Conservation (phyloP, 2,329 filamentous ascomycete genomes). For the Penicillium decumbens region DNA sequence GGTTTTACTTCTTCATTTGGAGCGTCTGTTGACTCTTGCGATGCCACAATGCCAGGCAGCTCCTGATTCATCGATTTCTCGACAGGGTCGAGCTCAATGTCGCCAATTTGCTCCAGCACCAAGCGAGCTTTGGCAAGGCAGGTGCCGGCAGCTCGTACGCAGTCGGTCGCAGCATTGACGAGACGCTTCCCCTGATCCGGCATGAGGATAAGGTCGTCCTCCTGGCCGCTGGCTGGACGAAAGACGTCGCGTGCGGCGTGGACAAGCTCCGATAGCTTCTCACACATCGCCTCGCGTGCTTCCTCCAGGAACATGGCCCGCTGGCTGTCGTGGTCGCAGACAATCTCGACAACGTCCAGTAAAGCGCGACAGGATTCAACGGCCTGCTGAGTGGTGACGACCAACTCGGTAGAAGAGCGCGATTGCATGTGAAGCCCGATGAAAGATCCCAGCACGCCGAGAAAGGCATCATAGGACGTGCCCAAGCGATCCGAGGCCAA, state of each 20-base stretch:
- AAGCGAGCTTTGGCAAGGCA: constrained; percentile 82
- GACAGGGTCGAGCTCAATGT: constrained; percentile 73
- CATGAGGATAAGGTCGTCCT: constrained; percentile 71
- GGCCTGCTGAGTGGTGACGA: constrained; percentile 75
- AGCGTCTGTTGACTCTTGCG: constrained; percentile 18
- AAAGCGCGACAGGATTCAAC: constrained; percentile 76
- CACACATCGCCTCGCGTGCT: constrained; percentile 71
- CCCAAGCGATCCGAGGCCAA: constrained; percentile 80
- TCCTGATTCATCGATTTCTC: constrained; percentile 22
- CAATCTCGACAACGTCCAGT: constrained; percentile 72
- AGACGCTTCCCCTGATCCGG: constrained; percentile 73
- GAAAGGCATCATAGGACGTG: constrained; percentile 76
- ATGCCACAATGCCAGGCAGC: constrained; percentile 16
- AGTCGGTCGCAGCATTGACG: constrained; percentile 74
- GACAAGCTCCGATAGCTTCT: constrained; percentile 73
- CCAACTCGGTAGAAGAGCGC: constrained; percentile 79
- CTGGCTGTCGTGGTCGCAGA: constrained; percentile 71
- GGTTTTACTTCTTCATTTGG: constrained; percentile 16
- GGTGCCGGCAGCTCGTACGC: constrained; percentile 84
- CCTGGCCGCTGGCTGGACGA: constrained; percentile 60
- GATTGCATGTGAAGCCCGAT: constrained; percentile 91
- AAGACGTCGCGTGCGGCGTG: constrained; percentile 76
- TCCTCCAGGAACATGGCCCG: constrained; percentile 63
- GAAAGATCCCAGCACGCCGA: constrained; percentile 87
- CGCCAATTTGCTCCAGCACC: constrained; percentile 81